These are phyloP conservation scores for Ascodesmis nigricans DNA, from an alignment of 495 filamentous ascomycete genomes.

Conservation along the genomic window DNA sequence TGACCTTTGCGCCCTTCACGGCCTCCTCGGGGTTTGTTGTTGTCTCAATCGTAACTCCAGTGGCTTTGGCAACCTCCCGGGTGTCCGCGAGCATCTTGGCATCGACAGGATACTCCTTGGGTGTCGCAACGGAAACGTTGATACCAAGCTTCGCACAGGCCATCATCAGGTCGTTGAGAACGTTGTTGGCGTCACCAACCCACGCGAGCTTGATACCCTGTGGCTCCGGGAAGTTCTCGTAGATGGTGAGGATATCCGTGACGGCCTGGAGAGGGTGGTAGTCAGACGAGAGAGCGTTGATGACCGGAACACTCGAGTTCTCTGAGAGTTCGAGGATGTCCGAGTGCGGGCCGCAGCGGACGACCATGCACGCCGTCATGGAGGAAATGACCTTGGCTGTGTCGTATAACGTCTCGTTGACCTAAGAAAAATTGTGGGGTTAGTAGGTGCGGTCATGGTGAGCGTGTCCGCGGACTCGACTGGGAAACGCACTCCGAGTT, in stretches of 20 bases:
- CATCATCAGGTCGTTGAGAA: slow-evolving; percentile 78
- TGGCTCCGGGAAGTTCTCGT: slow-evolving; percentile 37
- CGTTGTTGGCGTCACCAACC: slow-evolving; percentile 94
- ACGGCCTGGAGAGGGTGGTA: slow-evolving; percentile 86
- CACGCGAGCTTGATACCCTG: slow-evolving; percentile 41
- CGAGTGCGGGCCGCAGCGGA: slow-evolving; percentile 61
- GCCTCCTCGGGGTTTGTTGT: slow-evolving; percentile 59
- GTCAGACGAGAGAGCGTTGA: slow-evolving; percentile 76
- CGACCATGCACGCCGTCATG: slow-evolving; percentile 80
- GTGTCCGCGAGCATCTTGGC: slow-evolving; percentile 47
- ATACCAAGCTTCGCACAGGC: slow-evolving; percentile 70
- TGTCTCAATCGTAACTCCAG: slow-evolving; percentile 51
- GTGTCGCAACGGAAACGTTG: slow-evolving; percentile 66
- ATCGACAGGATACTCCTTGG: slow-evolving; percentile 60
- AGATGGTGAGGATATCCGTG: slow-evolving; percentile 77
- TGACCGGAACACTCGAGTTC: slow-evolving; percentile 67
- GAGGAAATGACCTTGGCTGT: slow-evolving; percentile 73
- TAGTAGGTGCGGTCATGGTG: neutral
- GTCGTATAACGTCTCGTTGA: slow-evolving; percentile 80
- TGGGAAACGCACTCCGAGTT: slow-evolving; percentile 47
- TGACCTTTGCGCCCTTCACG: slow-evolving; percentile 64
- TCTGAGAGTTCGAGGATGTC: slow-evolving; percentile 62
- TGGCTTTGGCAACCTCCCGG: slow-evolving; percentile 32
- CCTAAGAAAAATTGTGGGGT: slow-evolving; percentile 21
- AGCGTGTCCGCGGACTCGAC: neutral